Evolutionary conservation across 345 rosid species (phyloP).

Genomic region (Euphorbia tirucalli): DNA sequence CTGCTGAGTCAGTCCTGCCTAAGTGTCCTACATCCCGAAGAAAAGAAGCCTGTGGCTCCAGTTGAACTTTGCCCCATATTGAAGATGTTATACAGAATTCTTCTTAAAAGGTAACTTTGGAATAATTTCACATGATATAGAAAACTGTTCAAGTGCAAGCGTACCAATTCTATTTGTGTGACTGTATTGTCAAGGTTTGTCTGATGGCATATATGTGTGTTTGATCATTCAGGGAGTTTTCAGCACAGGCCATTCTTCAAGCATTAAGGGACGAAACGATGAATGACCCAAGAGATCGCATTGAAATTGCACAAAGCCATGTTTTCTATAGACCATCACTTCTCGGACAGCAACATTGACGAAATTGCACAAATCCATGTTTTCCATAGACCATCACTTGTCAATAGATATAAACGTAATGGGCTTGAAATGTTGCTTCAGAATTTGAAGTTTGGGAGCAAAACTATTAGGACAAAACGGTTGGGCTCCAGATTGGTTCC

Average conservation of each 20-base stretch:
- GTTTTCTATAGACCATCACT: slow-evolving; percentile 26
- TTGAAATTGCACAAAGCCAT: slow-evolving; percentile 28
- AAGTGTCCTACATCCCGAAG: slow-evolving; percentile 69
- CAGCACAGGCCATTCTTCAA: slow-evolving; percentile 29
- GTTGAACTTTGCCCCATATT: slow-evolving; percentile 89
- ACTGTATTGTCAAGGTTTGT: no score
- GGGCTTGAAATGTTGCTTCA: background rate
- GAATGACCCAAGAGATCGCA: slow-evolving; percentile 36
- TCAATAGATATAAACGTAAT: slow-evolving; percentile 8
- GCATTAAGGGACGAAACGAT: slow-evolving; percentile 33
- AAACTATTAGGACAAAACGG: slow-evolving; percentile 5
- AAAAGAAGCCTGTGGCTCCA: slow-evolving; percentile 76
- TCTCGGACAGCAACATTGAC: slow-evolving; percentile 32
- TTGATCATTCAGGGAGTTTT: slow-evolving; percentile 20
- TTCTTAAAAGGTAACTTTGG: slow-evolving; percentile 13
- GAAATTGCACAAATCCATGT: no score
- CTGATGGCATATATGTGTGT: slow-evolving; percentile 11
- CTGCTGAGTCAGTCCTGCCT: slow-evolving; percentile 74
- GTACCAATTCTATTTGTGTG: no score
- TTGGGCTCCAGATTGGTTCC: background rate
- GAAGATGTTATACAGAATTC: slow-evolving; percentile 74
- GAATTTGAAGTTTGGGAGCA: background rate
- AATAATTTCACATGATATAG: background rate
- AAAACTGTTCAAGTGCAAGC: background rate
- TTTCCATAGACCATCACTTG: slow-evolving; percentile 9